These are phyloP conservation scores for Zymoseptoria brevis DNA, from an alignment of 2,329 filamentous ascomycete species.

Conservation along the genomic window DNA sequence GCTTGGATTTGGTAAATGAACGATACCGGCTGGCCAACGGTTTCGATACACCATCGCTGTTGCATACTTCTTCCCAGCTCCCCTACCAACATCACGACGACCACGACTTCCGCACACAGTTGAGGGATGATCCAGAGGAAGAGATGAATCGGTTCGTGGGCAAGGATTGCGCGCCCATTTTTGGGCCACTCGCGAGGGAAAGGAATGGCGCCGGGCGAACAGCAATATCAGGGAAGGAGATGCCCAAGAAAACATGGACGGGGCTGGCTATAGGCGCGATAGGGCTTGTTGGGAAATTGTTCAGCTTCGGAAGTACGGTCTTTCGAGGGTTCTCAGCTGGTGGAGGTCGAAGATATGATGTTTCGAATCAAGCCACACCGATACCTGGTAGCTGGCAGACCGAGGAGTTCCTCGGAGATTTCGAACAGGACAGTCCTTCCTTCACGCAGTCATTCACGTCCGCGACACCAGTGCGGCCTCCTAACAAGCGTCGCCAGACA, in stretches of 20 bases:
- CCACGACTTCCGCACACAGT: constrained; percentile 15
- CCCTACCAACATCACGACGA: constrained; percentile 1
- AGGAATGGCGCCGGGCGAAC: constrained; percentile 28
- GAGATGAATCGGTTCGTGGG: constrained; percentile 11
- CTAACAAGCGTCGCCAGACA: constrained; percentile 40
- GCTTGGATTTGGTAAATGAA: constrained; percentile 44
- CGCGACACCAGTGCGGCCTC: constrained; percentile 13
- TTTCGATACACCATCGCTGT: constrained; percentile 39
- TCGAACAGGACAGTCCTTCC: constrained; percentile 37
- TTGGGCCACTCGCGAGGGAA: constrained; percentile 28
- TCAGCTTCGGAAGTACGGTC: constrained; percentile 68
- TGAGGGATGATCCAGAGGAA: constrained; percentile 11
- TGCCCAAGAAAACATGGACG: constrained; percentile 41
- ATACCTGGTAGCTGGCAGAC: constrained; percentile 49
- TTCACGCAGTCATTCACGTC: constrained; percentile 30
- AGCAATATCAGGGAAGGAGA: constrained; percentile 7
- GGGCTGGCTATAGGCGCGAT: constrained; percentile 54
- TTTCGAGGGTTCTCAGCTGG: constrained; percentile 85
- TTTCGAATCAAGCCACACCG: constrained; percentile 36
- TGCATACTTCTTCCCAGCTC: constrained; percentile 15
- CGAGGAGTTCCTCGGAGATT: constrained; percentile 39
- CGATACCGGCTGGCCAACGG: constrained; percentile 45
- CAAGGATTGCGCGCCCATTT: constrained; percentile 9
- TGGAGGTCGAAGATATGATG: constrained; percentile 63
- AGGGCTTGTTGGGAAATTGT: constrained; percentile 64